Evolutionary conservation across 2,329 filamentous ascomycete species (phyloP), one percentile per base, ranked within the genome.

Genomic region (Alternaria sp.): DNA sequence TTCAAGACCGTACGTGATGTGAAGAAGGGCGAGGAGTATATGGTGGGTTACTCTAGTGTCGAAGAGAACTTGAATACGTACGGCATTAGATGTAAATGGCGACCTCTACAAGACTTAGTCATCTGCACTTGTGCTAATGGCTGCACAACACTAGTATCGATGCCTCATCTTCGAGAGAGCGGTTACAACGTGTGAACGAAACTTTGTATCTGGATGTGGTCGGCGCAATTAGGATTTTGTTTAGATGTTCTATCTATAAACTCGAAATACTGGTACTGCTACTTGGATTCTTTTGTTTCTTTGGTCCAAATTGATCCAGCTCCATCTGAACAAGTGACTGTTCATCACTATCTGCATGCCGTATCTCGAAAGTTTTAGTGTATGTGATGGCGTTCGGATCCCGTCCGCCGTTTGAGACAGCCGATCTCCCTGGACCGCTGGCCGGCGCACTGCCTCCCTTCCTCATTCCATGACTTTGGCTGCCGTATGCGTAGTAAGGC

Each of bases 381-480:
- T 63, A 68, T 11, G 59, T 64, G n/a, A 70, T 68, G 3, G 57
- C 44, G 40, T 60, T 40, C 5, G 30, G 38, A 44, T 57, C 53
- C 11, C 34, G 44, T 12, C 30, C 34, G 25, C 43, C 59, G 4
- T 25, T 38, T 22, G 56, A 44, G n/a, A 44, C 34, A 5, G 46
- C 32, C 7, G 52, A 57, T 36, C 60, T 61, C 25, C 51, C 54
- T 22, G 46, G n/a, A 14, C 50, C 45, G 14, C 52, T 63, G 2
- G 18, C 54, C 9, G 63, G 20, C 9, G 34, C 57, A 46, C 69
- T 66, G 43, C 66, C 65, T 25, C 70, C 65, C 59, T 63, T 62
- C 36, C 71, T 61, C 60, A 70, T 71, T 56, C 74, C 70, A 43
- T 69, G 52, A 30, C 49, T 63, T 55, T 59, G 62, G 20, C 60